Evolutionary conservation across 805 yeast genomes (phyloP).

Genomic region (Pichia manshurica): DNA sequence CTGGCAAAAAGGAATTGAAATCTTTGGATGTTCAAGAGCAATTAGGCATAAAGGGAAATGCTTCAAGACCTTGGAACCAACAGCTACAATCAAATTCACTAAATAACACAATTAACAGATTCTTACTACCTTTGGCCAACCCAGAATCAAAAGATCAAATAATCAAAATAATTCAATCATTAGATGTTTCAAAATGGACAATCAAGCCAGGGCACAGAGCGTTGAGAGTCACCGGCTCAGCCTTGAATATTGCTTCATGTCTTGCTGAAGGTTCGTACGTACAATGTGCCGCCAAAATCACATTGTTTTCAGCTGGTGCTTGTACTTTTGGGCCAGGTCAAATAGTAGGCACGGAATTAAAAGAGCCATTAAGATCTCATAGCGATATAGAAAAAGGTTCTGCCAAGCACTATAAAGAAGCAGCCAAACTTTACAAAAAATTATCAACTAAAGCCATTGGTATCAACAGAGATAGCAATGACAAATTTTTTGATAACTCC

Average conservation of each 20-base stretch:
- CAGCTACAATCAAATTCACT: slow-evolving; percentile 33
- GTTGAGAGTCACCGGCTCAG: slow-evolving; percentile 88
- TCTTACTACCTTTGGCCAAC: slow-evolving; percentile 32
- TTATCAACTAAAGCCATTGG: slow-evolving; percentile 68
- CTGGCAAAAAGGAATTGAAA: slow-evolving; percentile 80
- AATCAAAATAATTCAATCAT: slow-evolving; percentile 69
- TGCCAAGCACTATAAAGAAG: slow-evolving; percentile 83
- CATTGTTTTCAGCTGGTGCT: slow-evolving; percentile 91
- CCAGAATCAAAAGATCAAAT: slow-evolving; percentile 70
- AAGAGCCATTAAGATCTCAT: slow-evolving; percentile 96
- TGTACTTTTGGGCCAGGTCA: slow-evolving; percentile 93
- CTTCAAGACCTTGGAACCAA: slow-evolving; percentile 32
- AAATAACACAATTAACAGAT: slow-evolving; percentile 33
- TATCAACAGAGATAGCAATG: slow-evolving; percentile 31
- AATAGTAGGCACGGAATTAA: slow-evolving; percentile 84
- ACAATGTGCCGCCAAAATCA: slow-evolving; percentile 81
- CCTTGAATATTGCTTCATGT: slow-evolving; percentile 77
- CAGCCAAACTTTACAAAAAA: slow-evolving; percentile 72
- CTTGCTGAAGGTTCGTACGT: slow-evolving; percentile 77
- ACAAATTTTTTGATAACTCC: slow-evolving; percentile 32
- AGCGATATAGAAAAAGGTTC: slow-evolving; percentile 89
- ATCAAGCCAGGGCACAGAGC: slow-evolving; percentile 80
- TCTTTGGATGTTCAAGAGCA: slow-evolving; percentile 33
- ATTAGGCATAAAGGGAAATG: slow-evolving; percentile 32
- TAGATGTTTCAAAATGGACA: slow-evolving; percentile 66